Conservation (phyloP, 768 basidiomycete genomes). For the Xerocomus potaroensis region DNA sequence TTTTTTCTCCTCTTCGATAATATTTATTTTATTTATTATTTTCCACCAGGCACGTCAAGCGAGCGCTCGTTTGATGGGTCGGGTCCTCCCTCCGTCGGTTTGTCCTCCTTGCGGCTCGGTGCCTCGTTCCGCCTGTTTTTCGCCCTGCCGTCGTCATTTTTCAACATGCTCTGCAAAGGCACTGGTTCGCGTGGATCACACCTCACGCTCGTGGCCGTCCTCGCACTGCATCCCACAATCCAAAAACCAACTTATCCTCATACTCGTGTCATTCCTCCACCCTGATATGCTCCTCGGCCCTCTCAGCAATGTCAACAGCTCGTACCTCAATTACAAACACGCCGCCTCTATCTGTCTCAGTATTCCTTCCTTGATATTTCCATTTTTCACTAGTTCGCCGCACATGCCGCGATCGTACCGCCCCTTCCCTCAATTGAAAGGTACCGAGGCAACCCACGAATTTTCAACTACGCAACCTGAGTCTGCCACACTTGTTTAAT, state of each 20-base stretch:
- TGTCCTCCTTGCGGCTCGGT: too few relatives aligned
- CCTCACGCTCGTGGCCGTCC: not conserved
- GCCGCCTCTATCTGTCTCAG: not conserved
- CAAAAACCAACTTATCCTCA: not conserved
- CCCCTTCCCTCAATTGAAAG: slow-evolving; percentile 12
- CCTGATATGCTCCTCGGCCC: not conserved
- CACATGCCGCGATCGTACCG: slow-evolving; percentile 16
- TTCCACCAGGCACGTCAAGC: not conserved
- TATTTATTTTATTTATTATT: not conserved
- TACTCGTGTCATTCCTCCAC: too few relatives aligned
- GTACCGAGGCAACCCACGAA: slow-evolving; percentile 12
- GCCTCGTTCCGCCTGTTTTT: slow-evolving; percentile 1
- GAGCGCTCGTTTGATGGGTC: not conserved
- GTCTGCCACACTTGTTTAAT: slow-evolving; percentile 5
- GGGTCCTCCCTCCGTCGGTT: too few relatives aligned
- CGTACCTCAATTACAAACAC: slow-evolving; percentile 4
- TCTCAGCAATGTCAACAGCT: not conserved
- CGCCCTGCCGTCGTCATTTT: too few relatives aligned
- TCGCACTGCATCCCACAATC: not conserved
- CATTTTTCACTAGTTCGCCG: slow-evolving; percentile 13
- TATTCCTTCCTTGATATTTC: not conserved
- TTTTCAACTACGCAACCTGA: too few relatives aligned
- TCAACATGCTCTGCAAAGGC: slow-evolving; percentile 5
- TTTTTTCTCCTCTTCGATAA: slow-evolving; percentile 1
- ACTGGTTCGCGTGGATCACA: slow-evolving; percentile 16